Evolutionary conservation across 1,284 basidiomycete species (phyloP), one percentile per base, ranked within the genome.

Genomic region (Erythrobasidium hasegawianum): DNA sequence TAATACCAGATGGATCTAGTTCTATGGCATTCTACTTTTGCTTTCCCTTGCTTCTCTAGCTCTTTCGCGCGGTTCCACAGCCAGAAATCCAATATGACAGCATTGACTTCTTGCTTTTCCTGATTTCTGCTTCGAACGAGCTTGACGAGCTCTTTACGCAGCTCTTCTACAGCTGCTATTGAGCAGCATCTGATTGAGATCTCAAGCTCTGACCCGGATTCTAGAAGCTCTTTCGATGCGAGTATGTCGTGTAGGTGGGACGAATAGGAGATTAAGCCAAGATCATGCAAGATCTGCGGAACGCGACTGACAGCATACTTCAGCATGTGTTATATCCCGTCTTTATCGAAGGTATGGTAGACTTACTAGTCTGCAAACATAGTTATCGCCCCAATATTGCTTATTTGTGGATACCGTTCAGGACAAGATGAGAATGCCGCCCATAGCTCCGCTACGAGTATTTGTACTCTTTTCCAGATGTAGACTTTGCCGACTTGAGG

Each of bases 1-100:
- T 77, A 91, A 77, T 90, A 90, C 87, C 87, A 90, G 50, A 88
- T 86, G 72, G 87, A 87, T 76, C 89, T 81, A 20, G 87, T 90
- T 59, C 87, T 82, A 75, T 91, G 88, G 26, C 84, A 83, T 29
- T 88, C 87, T 13, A 86, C 82, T 84, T 22, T 84, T 81, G 4
- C 87, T 33, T 54, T 55, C 11, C 59, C 69, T 26, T 70, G 74
- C 78, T 57, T 85, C 83, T 79, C 11, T 84, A 85, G 39, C 70
- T 77, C 76, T 89, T 90, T 90, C 39, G 87, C 89, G 60, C 89
- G 75, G 76, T 91, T 89, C 89, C 89, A 91, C 27, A 91, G 76
- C 77, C 87, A 89, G 75, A 91, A 90, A 73, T 91, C 89, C 60
- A 91, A 87, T 72, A 90, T 71, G 39, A 90, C 89, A 71, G 87